Percentiles rank a stretch among this genome's conserved stretches.
phyloP scores from a whole-genome alignment of 345 rosid species.

The Hypericum perforatum region DNA sequence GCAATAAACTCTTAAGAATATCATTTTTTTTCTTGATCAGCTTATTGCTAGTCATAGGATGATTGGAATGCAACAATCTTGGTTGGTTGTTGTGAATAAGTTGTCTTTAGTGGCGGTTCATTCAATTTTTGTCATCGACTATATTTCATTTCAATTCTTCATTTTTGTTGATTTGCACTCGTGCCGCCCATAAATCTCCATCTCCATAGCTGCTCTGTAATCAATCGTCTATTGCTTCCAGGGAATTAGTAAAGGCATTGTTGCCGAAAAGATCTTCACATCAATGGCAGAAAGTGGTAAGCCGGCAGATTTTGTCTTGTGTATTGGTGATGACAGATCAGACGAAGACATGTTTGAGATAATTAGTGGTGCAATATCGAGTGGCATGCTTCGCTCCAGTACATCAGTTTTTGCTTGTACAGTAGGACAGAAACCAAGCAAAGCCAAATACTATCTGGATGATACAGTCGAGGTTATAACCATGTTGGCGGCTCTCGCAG shows the following conservation, averaged over 20 bases:
- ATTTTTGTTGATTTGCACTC: too few relatives aligned
- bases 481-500: slow-evolving; percentile 4
- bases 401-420: not conserved
- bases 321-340: slow-evolving; percentile 5
- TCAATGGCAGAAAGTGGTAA: not conserved
- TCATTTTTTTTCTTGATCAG: too few relatives aligned
- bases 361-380: not conserved
- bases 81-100: too few relatives aligned
- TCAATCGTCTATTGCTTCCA: not conserved
- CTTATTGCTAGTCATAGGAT: too few relatives aligned
- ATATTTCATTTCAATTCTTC: too few relatives aligned
- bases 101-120: too few relatives aligned
- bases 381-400: not conserved
- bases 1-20: too few relatives aligned
- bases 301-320: not conserved
- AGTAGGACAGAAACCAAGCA: slow-evolving; percentile 3
- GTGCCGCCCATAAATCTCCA: too few relatives aligned
- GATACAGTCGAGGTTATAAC: not conserved
- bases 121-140: too few relatives aligned
- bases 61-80: too few relatives aligned
- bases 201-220: not conserved
- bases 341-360: slow-evolving; percentile 6
- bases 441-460: slow-evolving; percentile 4
- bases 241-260: slow-evolving; percentile 3
- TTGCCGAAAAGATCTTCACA: slow-evolving; percentile 2